Evolutionary conservation across 2,329 filamentous ascomycete genomes (phyloP).

Genomic region (Exophiala calicioides): DNA sequence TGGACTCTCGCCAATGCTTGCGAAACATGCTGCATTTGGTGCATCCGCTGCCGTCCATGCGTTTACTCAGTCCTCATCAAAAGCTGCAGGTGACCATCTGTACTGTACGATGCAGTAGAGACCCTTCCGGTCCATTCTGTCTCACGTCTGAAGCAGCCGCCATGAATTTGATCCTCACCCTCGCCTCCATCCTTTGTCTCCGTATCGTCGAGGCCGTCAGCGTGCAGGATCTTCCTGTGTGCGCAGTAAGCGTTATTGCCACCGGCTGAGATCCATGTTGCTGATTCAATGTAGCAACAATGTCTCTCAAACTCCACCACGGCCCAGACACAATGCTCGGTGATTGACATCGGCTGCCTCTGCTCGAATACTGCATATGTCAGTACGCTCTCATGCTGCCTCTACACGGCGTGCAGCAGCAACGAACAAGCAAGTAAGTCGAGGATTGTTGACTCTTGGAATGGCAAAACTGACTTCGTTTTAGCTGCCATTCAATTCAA

Average conservation of each 20-base stretch:
- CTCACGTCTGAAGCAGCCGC: conserved; percentile 6
- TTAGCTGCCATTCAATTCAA: conserved; percentile 33
- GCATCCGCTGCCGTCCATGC: not conserved
- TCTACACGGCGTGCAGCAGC: conserved; percentile 26
- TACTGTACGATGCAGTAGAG: conserved; percentile 16
- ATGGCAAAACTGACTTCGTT: not conserved
- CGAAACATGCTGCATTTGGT: not conserved
- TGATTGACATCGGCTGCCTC: conserved; percentile 32
- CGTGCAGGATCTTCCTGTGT: conserved; percentile 27
- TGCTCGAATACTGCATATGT: conserved; percentile 30
- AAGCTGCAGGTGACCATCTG: conserved; percentile 5
- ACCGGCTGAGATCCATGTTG: not conserved
- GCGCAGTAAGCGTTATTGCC: conserved; percentile 23
- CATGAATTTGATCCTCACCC: conserved; percentile 14
- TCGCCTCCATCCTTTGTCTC: conserved; percentile 11
- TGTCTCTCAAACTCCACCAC: conserved; percentile 31
- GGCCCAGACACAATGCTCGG: conserved; percentile 27
- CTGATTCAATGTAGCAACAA: conserved; percentile 26
- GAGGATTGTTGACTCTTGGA: not conserved
- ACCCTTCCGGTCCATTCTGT: conserved; percentile 1
- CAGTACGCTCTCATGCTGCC: conserved; percentile 31
- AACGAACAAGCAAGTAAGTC: conserved; percentile 31
- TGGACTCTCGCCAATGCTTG: conserved; percentile 1
- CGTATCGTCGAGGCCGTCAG: conserved; percentile 15
- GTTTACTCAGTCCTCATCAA: no score